phyloP scores from a whole-genome alignment of 805 yeast genomes.

The Yamadazyma tumulicola region DNA sequence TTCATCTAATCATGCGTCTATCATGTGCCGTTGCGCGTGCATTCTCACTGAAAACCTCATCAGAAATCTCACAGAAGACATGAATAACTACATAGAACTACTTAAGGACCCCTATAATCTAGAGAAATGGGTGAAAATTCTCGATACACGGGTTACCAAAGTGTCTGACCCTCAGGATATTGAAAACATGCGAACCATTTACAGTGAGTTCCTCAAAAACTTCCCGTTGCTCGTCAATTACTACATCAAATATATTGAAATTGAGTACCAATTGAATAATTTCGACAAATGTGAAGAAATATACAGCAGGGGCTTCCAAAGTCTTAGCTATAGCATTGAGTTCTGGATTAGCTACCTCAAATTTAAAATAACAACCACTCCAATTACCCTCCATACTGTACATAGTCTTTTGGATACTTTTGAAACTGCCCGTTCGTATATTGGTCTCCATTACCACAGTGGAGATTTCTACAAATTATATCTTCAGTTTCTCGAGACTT shows the following conservation, averaged over 20 bases:
- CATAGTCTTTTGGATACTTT: conserved; percentile 32
- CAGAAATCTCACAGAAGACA: too few species aligned
- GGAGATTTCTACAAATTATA: conserved; percentile 52
- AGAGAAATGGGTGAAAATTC: conserved; percentile 10
- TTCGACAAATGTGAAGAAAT: conserved; percentile 33
- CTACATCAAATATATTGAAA: conserved; percentile 54
- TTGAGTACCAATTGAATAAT: conserved; percentile 44
- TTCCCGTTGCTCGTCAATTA: conserved; percentile 52
- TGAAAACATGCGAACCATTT: conserved; percentile 8
- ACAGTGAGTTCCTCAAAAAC: conserved; percentile 15
- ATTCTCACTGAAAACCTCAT: too few species aligned
- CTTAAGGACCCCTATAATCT: conserved; percentile 14
- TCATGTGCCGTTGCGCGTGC: too few species aligned
- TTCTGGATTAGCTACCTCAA: conserved; percentile 50
- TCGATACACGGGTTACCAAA: conserved; percentile 1
- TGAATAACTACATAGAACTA: conserved; percentile 8
- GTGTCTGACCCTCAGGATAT: conserved; percentile 2
- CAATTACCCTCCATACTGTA: conserved; percentile 18
- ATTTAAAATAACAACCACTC: conserved; percentile 33
- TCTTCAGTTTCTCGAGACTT: conserved; percentile 37
- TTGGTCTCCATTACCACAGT: conserved; percentile 53
- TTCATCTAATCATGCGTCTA: too few species aligned
- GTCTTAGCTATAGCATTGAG: conserved; percentile 42
- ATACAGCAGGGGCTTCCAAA: conserved; percentile 35
- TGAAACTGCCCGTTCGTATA: conserved; percentile 43